Evolutionary conservation across 1,139 yeast species (phyloP), one percentile per base, ranked within the genome.

Genomic region (Blastobotrys ciferrii): DNA sequence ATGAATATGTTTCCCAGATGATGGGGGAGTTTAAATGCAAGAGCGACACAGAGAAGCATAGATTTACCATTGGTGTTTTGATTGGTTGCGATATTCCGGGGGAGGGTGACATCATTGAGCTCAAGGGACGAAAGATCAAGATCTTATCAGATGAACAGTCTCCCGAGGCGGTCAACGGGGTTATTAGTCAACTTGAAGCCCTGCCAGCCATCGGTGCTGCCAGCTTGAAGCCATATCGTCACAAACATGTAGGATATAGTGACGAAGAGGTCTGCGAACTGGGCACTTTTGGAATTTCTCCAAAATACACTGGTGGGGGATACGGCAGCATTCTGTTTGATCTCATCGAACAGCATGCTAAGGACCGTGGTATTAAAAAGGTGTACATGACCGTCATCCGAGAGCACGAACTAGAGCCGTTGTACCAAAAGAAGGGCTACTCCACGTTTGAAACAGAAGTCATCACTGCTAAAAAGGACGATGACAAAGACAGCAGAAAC

Each of bases 1-100:
- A 17, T 36, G 40, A 36, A 19, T 36, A 36, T n/a, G 28, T 36
- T 7, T 36, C 40, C 19, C 40, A 36, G 14, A 36, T 36, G 40
- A 17, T 17, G 14, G 40, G 40, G 9, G 40, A 36, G 12, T 36
- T 17, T 13, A 9, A 11, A 6, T 36, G 40, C 18, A 36, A 36
- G 14, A 36, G 25, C 25, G n/a, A 17, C 14, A 14, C 18, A 3
- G 40, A 36, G 19, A 15, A 23, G 3, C 7, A 19, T 7, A 11
- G 17, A 5, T 23, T 36, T 7, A 36, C 40, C 14, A 36, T 36
- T 11, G 40, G 40, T 13, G 14, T 36, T 19, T 36, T 36, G 19
- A 4, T 36, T 6, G 28, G 28, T 7, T 36, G 25, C 4, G 13
- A 23, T 13, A 9, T 36, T 4, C 19, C 20, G 17, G 18, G 18